phyloP scores from a whole-genome alignment of 306 rosid species.

The Cicer pinnatifidum region DNA sequence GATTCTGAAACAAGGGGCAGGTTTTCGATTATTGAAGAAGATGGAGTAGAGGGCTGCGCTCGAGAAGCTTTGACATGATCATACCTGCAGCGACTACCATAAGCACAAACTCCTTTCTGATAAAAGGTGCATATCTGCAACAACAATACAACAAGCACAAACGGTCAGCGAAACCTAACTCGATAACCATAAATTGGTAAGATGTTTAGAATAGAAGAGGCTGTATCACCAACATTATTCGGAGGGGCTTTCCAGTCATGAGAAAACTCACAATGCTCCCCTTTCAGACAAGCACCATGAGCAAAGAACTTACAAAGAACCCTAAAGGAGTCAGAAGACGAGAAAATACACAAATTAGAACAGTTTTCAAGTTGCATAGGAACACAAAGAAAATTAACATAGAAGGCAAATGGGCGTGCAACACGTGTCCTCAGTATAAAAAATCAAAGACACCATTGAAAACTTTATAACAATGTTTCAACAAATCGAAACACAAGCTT shows the following conservation, averaged over 20 bases:
- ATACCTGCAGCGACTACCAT: slow-evolving; percentile 97
- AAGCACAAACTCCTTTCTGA: slow-evolving; percentile 87
- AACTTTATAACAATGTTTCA: slow-evolving; percentile 9
- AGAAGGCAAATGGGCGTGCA: not conserved
- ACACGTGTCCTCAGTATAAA: slow-evolving; percentile 14
- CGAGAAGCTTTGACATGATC: slow-evolving; percentile 82
- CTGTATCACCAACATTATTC: slow-evolving; percentile 66
- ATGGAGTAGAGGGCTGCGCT: slow-evolving; percentile 56
- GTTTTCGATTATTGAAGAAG: slow-evolving; percentile 60
- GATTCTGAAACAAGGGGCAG: slow-evolving; percentile 53
- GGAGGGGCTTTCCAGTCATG: slow-evolving; percentile 93
- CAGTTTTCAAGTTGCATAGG: slow-evolving; percentile 18
- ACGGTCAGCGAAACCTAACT: slow-evolving; percentile 34
- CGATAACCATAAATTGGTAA: slow-evolving; percentile 8
- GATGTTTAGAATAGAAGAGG: slow-evolving; percentile 33
- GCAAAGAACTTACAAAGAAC: slow-evolving; percentile 94
- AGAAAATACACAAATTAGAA: slow-evolving; percentile 16
- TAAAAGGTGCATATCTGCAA: slow-evolving; percentile 86
- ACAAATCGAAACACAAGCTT: slow-evolving; percentile 8
- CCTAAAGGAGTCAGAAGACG: slow-evolving; percentile 56
- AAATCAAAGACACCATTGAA: slow-evolving; percentile 31
- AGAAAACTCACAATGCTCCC: slow-evolving; percentile 95
- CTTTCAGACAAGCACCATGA: slow-evolving; percentile 95
- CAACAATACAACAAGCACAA: slow-evolving; percentile 34
- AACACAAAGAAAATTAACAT: slow-evolving; percentile 20